These are phyloP conservation scores for Furcasterigmium sp. DNA, from an alignment of 2,329 filamentous ascomycete genomes.

Conservation along the genomic window DNA sequence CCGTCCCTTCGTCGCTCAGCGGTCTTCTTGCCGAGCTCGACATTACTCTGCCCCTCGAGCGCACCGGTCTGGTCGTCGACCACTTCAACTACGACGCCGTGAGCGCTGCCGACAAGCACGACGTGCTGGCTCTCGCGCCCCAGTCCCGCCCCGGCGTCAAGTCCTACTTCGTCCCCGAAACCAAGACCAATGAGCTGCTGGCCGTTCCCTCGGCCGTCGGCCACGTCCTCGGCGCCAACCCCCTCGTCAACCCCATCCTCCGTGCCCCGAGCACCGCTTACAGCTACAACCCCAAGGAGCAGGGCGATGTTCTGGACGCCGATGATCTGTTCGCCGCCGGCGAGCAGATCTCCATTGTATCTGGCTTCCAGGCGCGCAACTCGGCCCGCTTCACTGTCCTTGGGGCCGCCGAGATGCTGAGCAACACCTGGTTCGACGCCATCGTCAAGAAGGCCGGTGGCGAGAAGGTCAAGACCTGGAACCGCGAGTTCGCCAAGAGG, in stretches of 20 bases:
- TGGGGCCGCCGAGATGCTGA: constrained; percentile 80
- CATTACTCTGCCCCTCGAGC: constrained; percentile 79
- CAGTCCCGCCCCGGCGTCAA: constrained; percentile 61
- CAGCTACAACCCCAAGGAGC: constrained; percentile 90
- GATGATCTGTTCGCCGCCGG: constrained; percentile 86
- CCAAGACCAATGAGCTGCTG: constrained; percentile 50
- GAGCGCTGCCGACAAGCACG: constrained; percentile 76
- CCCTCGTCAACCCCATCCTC: constrained; percentile 75
- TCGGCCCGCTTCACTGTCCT: constrained; percentile 83
- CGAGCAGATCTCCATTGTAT: constrained; percentile 77
- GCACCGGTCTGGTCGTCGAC: constrained; percentile 81
- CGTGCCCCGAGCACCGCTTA: constrained; percentile 82
- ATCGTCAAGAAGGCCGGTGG: constrained; percentile 60
- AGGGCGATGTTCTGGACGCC: constrained; percentile 53
- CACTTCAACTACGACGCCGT: constrained; percentile 88
- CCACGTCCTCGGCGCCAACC: constrained; percentile 73
- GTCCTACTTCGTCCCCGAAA: constrained; percentile 68
- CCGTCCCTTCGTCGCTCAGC: constrained; percentile 67
- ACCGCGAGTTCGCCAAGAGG: constrained; percentile 79
- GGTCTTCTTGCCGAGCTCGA: constrained; percentile 84
- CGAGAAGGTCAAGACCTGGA: constrained; percentile 58
- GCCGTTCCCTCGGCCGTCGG: constrained; percentile 80
- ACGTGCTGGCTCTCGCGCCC: constrained; percentile 71
- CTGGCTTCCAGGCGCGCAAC: constrained; percentile 85
- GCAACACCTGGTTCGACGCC: constrained; percentile 84